Conservation (phyloP, 73 alveolate genomes). For the Tetrahymena elliotti region DNA sequence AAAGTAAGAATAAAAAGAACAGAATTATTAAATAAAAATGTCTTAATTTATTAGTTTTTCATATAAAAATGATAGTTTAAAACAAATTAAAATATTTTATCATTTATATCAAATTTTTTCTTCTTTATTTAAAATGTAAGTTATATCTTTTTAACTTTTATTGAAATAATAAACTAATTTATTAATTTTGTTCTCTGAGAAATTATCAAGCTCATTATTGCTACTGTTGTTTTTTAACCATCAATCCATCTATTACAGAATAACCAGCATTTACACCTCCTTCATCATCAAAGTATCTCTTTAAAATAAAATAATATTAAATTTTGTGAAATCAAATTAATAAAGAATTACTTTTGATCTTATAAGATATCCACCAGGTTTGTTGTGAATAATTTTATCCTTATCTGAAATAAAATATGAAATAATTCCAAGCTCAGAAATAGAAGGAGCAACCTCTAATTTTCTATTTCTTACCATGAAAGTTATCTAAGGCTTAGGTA, state of each 20-base stretch:
- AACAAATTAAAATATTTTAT: too few species aligned
- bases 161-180: too few species aligned
- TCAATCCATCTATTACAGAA: conserved; percentile 29
- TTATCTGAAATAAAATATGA: conserved; percentile 14
- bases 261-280: conserved; percentile 41
- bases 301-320: neutral
- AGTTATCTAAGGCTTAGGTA: conserved; percentile 6
- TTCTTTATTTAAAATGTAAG: too few species aligned
- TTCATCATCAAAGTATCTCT: conserved; percentile 39
- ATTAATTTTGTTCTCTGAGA: too few species aligned
- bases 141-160: too few species aligned
- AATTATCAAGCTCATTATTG: too few species aligned
- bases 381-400: neutral
- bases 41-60: too few species aligned
- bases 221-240: neutral
- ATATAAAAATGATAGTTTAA: too few species aligned
- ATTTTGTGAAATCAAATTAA: neutral
- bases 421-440: conserved; percentile 17
- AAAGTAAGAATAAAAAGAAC: too few species aligned
- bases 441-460: conserved; percentile 20
- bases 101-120: too few species aligned
- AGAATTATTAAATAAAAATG: too few species aligned
- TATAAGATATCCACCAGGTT: conserved; percentile 32
- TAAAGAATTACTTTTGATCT: conserved; percentile 4
- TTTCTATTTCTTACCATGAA: conserved; percentile 23